Evolutionary conservation across 2,329 filamentous ascomycete species (phyloP).

Genomic region (Lasiodiplodia citricola): DNA sequence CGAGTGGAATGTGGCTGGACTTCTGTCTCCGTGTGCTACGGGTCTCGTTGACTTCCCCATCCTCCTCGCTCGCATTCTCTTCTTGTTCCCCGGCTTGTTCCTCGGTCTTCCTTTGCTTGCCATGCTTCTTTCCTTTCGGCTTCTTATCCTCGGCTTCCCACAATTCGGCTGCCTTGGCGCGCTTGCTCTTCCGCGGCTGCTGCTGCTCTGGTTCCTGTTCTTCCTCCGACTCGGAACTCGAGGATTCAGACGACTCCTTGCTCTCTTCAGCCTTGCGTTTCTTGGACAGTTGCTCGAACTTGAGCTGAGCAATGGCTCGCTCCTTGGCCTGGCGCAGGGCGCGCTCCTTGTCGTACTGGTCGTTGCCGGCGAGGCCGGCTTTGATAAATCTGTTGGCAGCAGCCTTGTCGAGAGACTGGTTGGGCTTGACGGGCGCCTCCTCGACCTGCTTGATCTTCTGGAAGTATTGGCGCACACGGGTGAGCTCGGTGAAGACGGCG

Average conservation of each 20-base stretch:
- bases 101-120: conserved; percentile 2
- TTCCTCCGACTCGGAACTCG: conserved; percentile 8
- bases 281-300: conserved; percentile 40
- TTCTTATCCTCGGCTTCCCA: conserved; percentile 19
- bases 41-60: background rate
- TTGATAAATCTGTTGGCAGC: conserved; percentile 84
- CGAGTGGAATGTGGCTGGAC: conserved; percentile 23
- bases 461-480: conserved; percentile 88
- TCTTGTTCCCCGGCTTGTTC: background rate
- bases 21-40: conserved; percentile 18
- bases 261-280: conserved; percentile 37
- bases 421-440: conserved; percentile 61
- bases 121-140: conserved; percentile 1
- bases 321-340: conserved; percentile 45
- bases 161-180: conserved; percentile 24
- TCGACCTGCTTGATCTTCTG: conserved; percentile 85
- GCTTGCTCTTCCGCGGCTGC: conserved; percentile 26
- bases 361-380: conserved; percentile 69
- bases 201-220: conserved; percentile 29
- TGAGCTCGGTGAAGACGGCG: conserved; percentile 82
- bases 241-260: conserved; percentile 1
- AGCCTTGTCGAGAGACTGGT: conserved; percentile 68
- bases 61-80: background rate
- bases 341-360: conserved; percentile 49
- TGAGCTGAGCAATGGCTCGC: conserved; percentile 41